A percentile compares a stretch with the other conserved stretches of the same genome.
phyloP scores from a whole-genome alignment of 2,329 filamentous ascomycete species.

The Colletotrichum tofieldiae region DNA sequence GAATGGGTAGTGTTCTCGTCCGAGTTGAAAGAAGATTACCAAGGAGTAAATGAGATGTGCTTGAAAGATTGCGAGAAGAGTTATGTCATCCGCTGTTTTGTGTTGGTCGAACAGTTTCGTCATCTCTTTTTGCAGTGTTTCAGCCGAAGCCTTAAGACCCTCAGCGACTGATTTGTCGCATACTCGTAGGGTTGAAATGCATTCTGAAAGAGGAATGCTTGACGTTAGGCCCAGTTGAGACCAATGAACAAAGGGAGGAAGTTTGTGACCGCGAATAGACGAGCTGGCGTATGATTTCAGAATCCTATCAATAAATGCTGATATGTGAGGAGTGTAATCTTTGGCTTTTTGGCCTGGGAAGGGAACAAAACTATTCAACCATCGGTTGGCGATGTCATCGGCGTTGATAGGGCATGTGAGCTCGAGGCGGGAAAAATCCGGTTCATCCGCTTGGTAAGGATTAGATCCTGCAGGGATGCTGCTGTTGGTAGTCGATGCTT shows the following conservation, averaged over 20 bases:
- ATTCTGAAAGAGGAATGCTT: slow-evolving; percentile 56
- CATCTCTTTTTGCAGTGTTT: slow-evolving; percentile 61
- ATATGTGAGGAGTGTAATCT: slow-evolving; percentile 56
- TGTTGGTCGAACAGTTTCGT: slow-evolving; percentile 52
- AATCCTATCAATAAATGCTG: slow-evolving; percentile 57
- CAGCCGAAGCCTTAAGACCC: slow-evolving; percentile 45
- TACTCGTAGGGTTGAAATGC: slow-evolving; percentile 58
- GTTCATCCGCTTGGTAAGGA: slow-evolving; percentile 10
- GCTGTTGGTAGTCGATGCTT: not conserved
- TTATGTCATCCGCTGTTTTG: slow-evolving; percentile 47
- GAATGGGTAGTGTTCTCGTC: slow-evolving; percentile 47
- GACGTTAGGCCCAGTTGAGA: slow-evolving; percentile 51
- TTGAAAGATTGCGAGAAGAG: slow-evolving; percentile 63
- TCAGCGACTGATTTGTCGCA: slow-evolving; percentile 55
- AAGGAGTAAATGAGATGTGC: slow-evolving; percentile 69
- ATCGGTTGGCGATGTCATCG: slow-evolving; percentile 64
- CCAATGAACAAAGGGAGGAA: slow-evolving; percentile 63
- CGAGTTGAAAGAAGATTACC: slow-evolving; percentile 61
- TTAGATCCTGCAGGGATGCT: not conserved
- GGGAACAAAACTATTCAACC: slow-evolving; percentile 64
- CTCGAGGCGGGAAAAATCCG: slow-evolving; percentile 54
- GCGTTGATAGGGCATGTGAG: slow-evolving; percentile 63
- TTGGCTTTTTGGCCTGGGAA: slow-evolving; percentile 60
- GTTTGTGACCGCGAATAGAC: slow-evolving; percentile 53
- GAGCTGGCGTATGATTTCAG: slow-evolving; percentile 61